Evolutionary conservation across 345 rosid species (phyloP), one percentile per base, ranked within the genome.

Genomic region (Boechera divaricarpa): DNA sequence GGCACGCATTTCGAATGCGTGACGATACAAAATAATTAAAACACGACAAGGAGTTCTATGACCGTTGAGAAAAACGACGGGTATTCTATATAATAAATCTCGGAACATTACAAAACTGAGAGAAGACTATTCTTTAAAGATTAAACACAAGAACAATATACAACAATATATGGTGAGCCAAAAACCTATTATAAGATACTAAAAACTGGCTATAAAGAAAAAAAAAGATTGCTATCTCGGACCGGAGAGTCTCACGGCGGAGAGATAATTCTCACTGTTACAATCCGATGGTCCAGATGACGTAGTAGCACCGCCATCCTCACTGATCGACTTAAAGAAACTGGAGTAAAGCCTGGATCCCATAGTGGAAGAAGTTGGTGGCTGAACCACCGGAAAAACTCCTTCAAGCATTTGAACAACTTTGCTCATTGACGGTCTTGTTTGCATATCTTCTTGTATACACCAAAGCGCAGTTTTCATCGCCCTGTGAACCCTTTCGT

Each of bases 341-440:
- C 79, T 79, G 0, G 95, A 66, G 57, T 67, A 82, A 48, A 94
- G 82, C 29, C 95, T 90, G 15, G 83, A 77, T 1, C 89, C 95
- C 73, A 92, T 31, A 10, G 90, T 87, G 4, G 93, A 88, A 7
- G 86, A 90, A 10, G 66, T 32, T 4, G 97, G 98, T 1, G 95
- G 98, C 41, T 75, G 78, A 35, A 86, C 75, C 69, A 92, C 98
- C 0, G 73, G 72, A 58, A 68, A 83, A 45, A 94, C 77, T 15
- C 98, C 97, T 86, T 94, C 98, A 15, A 94, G 98, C 98, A 94
- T 94, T 71, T 94, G 98, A 56, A 89, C 92, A 21, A 90, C 98
- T 85, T 83, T 94, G 42, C 82, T 72, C 98, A 94, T 94, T 18
- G 95, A 74, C 21, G 98, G 98, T 78, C 98, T 86, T 18, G 82